Evolutionary conservation across 495 filamentous ascomycete genomes (phyloP).

Genomic region (Xylona heveae): DNA sequence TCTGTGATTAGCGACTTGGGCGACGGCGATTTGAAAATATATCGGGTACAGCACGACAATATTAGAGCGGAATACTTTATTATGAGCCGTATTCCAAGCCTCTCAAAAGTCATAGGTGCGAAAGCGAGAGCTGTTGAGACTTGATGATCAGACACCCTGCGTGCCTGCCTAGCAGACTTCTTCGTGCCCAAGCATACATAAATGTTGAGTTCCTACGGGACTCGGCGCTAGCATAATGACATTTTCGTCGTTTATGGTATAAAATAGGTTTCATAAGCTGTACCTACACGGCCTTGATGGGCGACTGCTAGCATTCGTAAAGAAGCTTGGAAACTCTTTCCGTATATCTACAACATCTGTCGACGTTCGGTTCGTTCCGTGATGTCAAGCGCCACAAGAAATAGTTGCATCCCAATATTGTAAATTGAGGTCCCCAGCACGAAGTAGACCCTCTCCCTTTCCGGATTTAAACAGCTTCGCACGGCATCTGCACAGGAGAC

Average conservation of each 20-base stretch:
- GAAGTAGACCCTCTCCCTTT: no score
- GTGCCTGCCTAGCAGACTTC: neutral
- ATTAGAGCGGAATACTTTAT: conserved; percentile 61
- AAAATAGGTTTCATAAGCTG: neutral
- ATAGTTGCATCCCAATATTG: no score
- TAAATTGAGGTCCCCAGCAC: no score
- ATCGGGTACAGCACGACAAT: conserved; percentile 34
- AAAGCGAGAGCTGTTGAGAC: conserved; percentile 61
- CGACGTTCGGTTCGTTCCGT: no score
- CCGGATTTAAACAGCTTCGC: no score
- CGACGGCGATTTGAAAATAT: conserved; percentile 48
- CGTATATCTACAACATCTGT: no score
- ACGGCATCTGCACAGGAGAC: no score
- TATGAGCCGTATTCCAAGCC: conserved; percentile 32
- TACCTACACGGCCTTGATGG: neutral
- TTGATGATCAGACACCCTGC: conserved; percentile 18
- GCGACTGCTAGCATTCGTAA: neutral
- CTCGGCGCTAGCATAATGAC: neutral
- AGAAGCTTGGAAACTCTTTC: no score
- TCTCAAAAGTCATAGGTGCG: conserved; percentile 42
- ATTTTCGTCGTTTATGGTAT: neutral
- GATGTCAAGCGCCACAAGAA: no score
- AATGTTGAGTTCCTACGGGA: neutral
- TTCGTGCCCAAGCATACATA: neutral
- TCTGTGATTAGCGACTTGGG: conserved; percentile 29